These are phyloP conservation scores for Xylaria sp. DNA, from an alignment of 2,329 filamentous ascomycete species.

Conservation along the genomic window DNA sequence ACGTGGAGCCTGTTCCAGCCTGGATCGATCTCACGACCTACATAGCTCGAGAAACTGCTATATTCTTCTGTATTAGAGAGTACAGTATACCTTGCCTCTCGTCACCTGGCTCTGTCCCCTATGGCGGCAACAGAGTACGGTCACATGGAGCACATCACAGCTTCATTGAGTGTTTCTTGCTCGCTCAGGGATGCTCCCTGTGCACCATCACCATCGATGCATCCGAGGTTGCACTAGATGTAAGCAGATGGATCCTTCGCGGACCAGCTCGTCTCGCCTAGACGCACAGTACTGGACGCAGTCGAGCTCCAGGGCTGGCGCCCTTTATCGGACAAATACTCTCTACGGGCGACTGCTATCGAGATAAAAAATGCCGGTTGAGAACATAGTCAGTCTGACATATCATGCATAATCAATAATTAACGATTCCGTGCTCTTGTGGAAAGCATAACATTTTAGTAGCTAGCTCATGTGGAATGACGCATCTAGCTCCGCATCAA, in stretches of 20 bases:
- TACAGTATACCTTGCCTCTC: not conserved
- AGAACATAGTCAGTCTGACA: too few species aligned
- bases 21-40: slow-evolving; percentile 10
- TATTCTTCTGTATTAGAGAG: not conserved
- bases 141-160: too few species aligned
- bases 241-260: not conserved
- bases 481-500: not conserved
- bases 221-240: not conserved
- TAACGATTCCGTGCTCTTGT: not conserved
- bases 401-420: too few species aligned
- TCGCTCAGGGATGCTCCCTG: not conserved
- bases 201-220: not conserved
- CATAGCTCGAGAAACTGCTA: not conserved
- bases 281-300: not conserved
- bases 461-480: slow-evolving; percentile 13
- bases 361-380: not conserved
- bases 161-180: not conserved
- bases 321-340: not conserved
- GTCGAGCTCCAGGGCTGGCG: too few species aligned
- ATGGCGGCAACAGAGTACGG: too few species aligned
- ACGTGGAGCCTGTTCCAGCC: slow-evolving; percentile 7
- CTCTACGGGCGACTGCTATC: not conserved
- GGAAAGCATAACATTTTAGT: not conserved
- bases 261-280: not conserved
- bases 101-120: too few species aligned